Conservation (phyloP, 768 basidiomycete genomes). For the Leccinum olivaceopallidum region DNA sequence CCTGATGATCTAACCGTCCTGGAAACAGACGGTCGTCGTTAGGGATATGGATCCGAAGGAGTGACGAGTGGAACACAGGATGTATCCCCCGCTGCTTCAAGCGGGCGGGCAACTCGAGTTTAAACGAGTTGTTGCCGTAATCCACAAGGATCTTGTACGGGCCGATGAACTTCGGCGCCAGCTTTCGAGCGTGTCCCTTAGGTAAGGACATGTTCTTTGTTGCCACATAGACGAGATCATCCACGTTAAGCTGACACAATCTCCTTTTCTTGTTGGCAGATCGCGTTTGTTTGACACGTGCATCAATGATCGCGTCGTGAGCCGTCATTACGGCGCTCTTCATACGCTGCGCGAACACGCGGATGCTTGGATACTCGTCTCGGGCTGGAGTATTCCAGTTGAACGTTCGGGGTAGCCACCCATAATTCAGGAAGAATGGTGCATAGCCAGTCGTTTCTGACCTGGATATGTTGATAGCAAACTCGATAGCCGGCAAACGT, state of each 20-base stretch:
- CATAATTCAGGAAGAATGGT: constrained; percentile 18
- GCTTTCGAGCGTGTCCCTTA: neutral
- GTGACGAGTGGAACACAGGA: constrained; percentile 34
- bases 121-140: constrained; percentile 11
- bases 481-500: constrained; percentile 12
- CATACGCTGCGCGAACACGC: constrained; percentile 26
- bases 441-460: constrained; percentile 15
- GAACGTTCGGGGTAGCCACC: constrained; percentile 11
- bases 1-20: too few relatives aligned
- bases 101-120: constrained; percentile 28
- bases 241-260: fast-evolving
- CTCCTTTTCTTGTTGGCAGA: constrained; percentile 26
- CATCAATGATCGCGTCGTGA: constrained; percentile 33
- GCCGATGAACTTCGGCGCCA: neutral
- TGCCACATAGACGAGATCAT: neutral
- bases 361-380: constrained; percentile 29
- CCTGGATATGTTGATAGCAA: constrained; percentile 8
- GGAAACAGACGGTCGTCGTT: constrained; percentile 29
- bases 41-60: constrained; percentile 24
- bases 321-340: constrained; percentile 32
- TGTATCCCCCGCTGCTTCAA: constrained; percentile 30
- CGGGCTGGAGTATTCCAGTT: constrained; percentile 18
- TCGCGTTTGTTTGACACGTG: constrained; percentile 35
- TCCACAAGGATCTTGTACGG: constrained; percentile 9
- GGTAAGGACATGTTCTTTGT: neutral